phyloP scores from a whole-genome alignment of 495 filamentous ascomycete species.

The Xylaria venustula region DNA sequence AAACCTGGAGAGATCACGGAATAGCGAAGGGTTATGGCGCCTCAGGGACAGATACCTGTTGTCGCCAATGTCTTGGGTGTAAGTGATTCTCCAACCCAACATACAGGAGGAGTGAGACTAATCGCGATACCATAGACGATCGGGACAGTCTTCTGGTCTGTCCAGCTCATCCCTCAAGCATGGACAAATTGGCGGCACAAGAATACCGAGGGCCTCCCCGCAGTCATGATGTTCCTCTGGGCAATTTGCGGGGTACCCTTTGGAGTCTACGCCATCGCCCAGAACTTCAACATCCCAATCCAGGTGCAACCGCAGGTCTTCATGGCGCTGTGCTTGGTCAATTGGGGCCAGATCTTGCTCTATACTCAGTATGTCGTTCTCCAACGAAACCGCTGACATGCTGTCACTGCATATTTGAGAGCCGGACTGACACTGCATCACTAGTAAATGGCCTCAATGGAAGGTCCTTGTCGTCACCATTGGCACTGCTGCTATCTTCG shows the following conservation, averaged over 20 bases:
- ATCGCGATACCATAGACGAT: slow-evolving; percentile 19
- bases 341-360: slow-evolving; percentile 64
- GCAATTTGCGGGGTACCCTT: slow-evolving; percentile 56
- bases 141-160: slow-evolving; percentile 42
- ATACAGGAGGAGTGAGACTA: background rate
- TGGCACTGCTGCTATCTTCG: slow-evolving; percentile 47
- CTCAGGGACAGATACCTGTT: slow-evolving; percentile 42
- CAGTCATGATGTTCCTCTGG: slow-evolving; percentile 75
- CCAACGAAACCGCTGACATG: background rate
- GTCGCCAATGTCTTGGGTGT: slow-evolving; percentile 52
- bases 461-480: slow-evolving; percentile 48
- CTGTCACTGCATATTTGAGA: background rate
- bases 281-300: slow-evolving; percentile 73
- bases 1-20: background rate
- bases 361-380: slow-evolving; percentile 55
- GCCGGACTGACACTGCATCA: background rate
- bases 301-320: slow-evolving; percentile 76
- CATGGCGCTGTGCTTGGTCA: slow-evolving; percentile 59
- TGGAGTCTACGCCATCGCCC: slow-evolving; percentile 40
- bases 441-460: slow-evolving; percentile 50
- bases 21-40: slow-evolving; percentile 33
- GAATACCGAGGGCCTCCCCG: slow-evolving; percentile 70
- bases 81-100: slow-evolving; percentile 17
- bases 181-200: slow-evolving; percentile 72
- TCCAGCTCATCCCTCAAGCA: slow-evolving; percentile 40